Conservation (phyloP, 2,329 filamentous ascomycete genomes). For the Chaetomiaceae sp. region DNA sequence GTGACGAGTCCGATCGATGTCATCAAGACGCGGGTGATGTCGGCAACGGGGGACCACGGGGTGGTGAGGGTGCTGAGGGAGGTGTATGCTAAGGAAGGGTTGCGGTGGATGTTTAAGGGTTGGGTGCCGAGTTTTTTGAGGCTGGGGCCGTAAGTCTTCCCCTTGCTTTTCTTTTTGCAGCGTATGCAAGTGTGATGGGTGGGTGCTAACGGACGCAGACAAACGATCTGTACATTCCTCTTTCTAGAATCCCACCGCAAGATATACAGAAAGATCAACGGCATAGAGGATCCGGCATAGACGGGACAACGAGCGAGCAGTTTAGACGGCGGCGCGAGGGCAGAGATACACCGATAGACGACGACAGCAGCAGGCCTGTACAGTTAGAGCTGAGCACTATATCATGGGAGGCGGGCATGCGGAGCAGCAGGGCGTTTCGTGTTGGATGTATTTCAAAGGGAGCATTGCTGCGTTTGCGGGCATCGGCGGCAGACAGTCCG, state of each 20-base stretch:
- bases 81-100: constrained; percentile 66
- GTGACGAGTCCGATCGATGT: constrained; percentile 83
- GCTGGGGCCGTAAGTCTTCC: constrained; percentile 54
- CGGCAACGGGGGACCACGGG: constrained; percentile 44
- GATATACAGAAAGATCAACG: constrained; percentile 57
- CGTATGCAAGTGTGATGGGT: neutral
- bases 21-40: constrained; percentile 87
- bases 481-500: constrained; percentile 1
- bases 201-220: constrained; percentile 38
- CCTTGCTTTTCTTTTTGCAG: neutral
- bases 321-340: constrained; percentile 21
- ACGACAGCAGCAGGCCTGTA: neutral
- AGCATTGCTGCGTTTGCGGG: constrained; percentile 3
- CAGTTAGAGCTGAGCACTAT: neutral
- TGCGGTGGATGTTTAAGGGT: constrained; percentile 82
- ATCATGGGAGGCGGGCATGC: neutral
- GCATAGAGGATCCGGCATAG: constrained; percentile 34
- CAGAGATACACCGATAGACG: constrained; percentile 1
- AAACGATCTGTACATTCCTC: constrained; percentile 83
- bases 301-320: constrained; percentile 20
- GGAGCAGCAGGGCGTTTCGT: constrained; percentile 2
- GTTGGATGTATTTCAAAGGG: neutral
- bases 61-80: constrained; percentile 59
- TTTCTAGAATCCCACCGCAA: constrained; percentile 86
- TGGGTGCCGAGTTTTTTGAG: constrained; percentile 75